Conservation (phyloP, 176 grass and related monocot genomes). For the Raddia distichophylla region DNA sequence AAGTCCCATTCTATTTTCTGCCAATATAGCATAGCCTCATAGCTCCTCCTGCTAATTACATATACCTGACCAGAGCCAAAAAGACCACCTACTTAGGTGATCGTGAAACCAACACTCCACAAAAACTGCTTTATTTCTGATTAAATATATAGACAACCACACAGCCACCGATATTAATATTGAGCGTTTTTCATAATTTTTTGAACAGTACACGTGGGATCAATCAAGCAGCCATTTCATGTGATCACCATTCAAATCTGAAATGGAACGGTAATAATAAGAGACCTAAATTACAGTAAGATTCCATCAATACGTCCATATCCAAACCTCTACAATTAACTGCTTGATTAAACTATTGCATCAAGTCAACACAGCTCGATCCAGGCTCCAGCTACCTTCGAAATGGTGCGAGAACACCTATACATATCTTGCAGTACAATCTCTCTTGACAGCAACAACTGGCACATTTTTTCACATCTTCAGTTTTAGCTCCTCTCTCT, state of each 20-base stretch:
- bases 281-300: constrained; percentile 37
- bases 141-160: too few relatives aligned
- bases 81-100: too few relatives aligned
- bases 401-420: constrained; percentile 51
- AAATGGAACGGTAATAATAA: not conserved
- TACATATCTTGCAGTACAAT: constrained; percentile 40
- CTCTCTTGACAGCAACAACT: constrained; percentile 35
- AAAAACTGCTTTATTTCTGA: too few relatives aligned
- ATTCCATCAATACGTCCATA: constrained; percentile 47
- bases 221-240: not conserved
- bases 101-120: too few relatives aligned
- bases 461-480: not conserved
- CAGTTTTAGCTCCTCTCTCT: not conserved
- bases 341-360: constrained; percentile 36
- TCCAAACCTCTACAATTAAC: constrained; percentile 8
- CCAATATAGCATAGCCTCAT: too few relatives aligned
- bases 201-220: not conserved
- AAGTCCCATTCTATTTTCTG: too few relatives aligned
- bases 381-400: constrained; percentile 30
- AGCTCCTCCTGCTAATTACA: too few relatives aligned
- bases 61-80: too few relatives aligned
- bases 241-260: constrained; percentile 15
- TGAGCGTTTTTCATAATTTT: not conserved
- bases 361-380: constrained; percentile 39
- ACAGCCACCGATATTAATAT: too few relatives aligned